Base-by-base conservation (phyloP, 176 grass and related monocot species). In the Oryza rufipogon region DNA sequence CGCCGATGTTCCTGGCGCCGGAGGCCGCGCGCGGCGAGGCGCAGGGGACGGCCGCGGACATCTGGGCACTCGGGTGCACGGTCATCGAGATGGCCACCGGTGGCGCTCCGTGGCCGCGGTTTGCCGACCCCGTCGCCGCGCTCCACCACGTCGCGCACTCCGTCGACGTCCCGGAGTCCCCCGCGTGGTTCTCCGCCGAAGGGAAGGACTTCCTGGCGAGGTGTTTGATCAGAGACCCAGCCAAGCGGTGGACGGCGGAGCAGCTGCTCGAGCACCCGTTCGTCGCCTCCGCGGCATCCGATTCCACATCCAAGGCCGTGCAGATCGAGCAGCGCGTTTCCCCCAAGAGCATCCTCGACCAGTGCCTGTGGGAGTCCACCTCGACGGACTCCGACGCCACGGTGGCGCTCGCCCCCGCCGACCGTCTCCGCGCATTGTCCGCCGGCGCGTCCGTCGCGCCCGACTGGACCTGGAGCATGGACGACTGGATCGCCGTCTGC, bases 111-210 rank as follows among this genome's bases (percentile, higher is more conserved):
- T 89, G 88, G 88, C 77, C 64, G 39, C 19, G 75, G 15, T 56
- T 72, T 54, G 14, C 71, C 13, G 32, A 76, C 20, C 65, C 88
- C 8, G n/a, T 77, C 49, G 51, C 77, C 47, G 78, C 65, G 5
- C 88, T 89, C 51, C 83, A 89, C 83, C 88, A 80, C 39, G 69
- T 89, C n/a, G 88, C 82, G 10, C 67, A 52, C 78, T 89, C 88
- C 36, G 13, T 4, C n/a, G 78, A 85, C 2, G 49, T 85, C 15
- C 88, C 78, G 19, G 78, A 81, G 41, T 0, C 74, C 13, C 88
- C 88, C 32, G 22, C 38, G 20, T 85, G 83, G 78, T 11, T 89
- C 26, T 82, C 88, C 4, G 52, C 16, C 19, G 83, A 85, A 34
- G 82, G 72, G 9, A 86, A 77, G 72, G 83, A 89, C 36, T 89